phyloP scores from a whole-genome alignment of 139 green algal genomes.

The Chlorella sp. region DNA sequence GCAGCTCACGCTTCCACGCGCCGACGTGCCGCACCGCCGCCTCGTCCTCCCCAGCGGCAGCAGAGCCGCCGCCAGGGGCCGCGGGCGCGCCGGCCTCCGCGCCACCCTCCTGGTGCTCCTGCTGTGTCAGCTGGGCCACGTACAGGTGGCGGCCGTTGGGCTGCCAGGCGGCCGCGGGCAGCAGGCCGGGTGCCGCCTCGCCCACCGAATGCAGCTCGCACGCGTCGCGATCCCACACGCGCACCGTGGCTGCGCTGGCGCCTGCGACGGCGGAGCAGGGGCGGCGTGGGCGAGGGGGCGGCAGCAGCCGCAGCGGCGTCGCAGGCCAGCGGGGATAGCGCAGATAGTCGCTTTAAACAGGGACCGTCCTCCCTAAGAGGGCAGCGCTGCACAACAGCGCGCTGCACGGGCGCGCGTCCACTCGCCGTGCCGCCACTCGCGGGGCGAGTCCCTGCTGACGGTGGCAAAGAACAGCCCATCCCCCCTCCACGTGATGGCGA shows the following conservation, averaged over 20 bases:
- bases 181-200: constrained; percentile 48
- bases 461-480: constrained; percentile 84
- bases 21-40: constrained; percentile 19
- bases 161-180: constrained; percentile 77
- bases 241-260: constrained; percentile 22
- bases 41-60: neutral
- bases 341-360: no score
- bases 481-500: constrained; percentile 76
- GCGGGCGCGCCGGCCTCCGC: neutral
- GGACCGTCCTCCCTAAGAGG: no score
- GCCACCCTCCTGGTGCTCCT: neutral
- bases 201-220: constrained; percentile 64
- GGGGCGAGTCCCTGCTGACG: neutral
- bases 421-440: no score
- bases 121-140: constrained; percentile 18
- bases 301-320: no score
- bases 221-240: constrained; percentile 71
- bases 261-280: no score
- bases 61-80: neutral
- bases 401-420: no score
- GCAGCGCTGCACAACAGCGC: no score
- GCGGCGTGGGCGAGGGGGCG: no score
- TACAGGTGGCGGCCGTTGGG: constrained; percentile 89
- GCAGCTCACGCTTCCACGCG: constrained; percentile 38
- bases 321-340: no score